Evolutionary conservation across 2,329 filamentous ascomycete genomes (phyloP).

Genomic region (Beauveria sp.): DNA sequence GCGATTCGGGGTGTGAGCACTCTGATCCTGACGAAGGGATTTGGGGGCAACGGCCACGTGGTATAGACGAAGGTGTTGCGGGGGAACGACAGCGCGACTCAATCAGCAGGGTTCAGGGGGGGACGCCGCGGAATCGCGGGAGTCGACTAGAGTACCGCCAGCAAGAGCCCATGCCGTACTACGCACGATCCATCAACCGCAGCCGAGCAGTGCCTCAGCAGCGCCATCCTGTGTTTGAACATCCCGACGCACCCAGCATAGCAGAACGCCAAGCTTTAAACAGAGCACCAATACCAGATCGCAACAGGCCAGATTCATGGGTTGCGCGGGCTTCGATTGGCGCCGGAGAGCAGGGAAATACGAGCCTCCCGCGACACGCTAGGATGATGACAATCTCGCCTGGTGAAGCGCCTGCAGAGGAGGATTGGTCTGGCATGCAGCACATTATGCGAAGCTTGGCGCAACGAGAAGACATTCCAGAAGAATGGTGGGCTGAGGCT

Average conservation of each 20-base stretch:
- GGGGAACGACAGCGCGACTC: no score
- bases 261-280: constrained; percentile 1
- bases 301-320: constrained; percentile 16
- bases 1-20: constrained; percentile 47
- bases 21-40: constrained; percentile 45
- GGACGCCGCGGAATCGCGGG: no score
- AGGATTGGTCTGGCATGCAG: constrained; percentile 55
- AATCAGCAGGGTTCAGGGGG: no score
- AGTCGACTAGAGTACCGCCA: neutral
- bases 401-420: constrained; percentile 23
- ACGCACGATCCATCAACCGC: neutral
- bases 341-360: constrained; percentile 20
- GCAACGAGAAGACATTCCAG: constrained; percentile 66
- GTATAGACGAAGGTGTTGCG: no score
- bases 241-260: neutral
- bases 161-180: neutral
- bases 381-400: constrained; percentile 18
- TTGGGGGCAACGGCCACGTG: no score
- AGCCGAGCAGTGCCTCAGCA: neutral
- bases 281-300: neutral
- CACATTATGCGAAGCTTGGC: constrained; percentile 64
- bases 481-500: constrained; percentile 72
- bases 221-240: neutral
- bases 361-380: constrained; percentile 13
- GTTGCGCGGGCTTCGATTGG: constrained; percentile 20